Evolutionary conservation across 1,139 yeast genomes (phyloP).

Genomic region (Kodamaea sp.): DNA sequence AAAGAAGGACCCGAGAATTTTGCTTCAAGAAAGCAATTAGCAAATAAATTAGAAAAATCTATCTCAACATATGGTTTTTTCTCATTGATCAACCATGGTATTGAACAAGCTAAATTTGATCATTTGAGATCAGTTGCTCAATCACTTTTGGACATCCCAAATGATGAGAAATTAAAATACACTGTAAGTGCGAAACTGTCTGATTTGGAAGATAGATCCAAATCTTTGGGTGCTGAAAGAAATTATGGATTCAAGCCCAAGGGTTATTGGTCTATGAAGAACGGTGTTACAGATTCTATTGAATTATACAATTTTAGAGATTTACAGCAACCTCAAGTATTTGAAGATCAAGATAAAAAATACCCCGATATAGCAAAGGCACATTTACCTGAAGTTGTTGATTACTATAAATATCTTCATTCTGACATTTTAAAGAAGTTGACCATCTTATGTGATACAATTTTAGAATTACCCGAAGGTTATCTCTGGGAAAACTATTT

Average conservation of each 20-base stretch:
- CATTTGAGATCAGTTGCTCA: slow-evolving; percentile 36
- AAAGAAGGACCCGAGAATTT: slow-evolving; percentile 32
- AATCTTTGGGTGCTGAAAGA: slow-evolving; percentile 41
- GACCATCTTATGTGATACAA: slow-evolving; percentile 26
- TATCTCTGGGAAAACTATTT: slow-evolving; percentile 29
- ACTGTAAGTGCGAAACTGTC: slow-evolving; percentile 38
- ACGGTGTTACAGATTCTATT: slow-evolving; percentile 40
- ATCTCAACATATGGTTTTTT: slow-evolving; percentile 45
- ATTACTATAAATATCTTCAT: slow-evolving; percentile 27
- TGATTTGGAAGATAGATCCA: slow-evolving; percentile 28
- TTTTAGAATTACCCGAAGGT: slow-evolving; percentile 33
- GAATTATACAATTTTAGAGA: slow-evolving; percentile 41
- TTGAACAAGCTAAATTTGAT: slow-evolving; percentile 24
- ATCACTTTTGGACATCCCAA: slow-evolving; percentile 37
- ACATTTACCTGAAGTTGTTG: slow-evolving; percentile 24
- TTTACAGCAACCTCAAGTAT: slow-evolving; percentile 26
- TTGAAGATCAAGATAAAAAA: slow-evolving; percentile 11
- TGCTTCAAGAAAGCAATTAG: slow-evolving; percentile 25
- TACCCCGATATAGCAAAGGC: slow-evolving; percentile 30
- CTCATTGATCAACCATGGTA: slow-evolving; percentile 38
- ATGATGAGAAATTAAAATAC: slow-evolving; percentile 36
- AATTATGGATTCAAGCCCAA: slow-evolving; percentile 47
- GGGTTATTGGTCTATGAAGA: slow-evolving; percentile 43
- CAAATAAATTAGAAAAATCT: slow-evolving; percentile 32
- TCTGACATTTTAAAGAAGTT: slow-evolving; percentile 23